A percentile compares a stretch with the other conserved stretches of the same genome.
Evolutionary conservation across 1,284 basidiomycete genomes (phyloP).

Genomic region (Pseudozyma tsukubaensis): DNA sequence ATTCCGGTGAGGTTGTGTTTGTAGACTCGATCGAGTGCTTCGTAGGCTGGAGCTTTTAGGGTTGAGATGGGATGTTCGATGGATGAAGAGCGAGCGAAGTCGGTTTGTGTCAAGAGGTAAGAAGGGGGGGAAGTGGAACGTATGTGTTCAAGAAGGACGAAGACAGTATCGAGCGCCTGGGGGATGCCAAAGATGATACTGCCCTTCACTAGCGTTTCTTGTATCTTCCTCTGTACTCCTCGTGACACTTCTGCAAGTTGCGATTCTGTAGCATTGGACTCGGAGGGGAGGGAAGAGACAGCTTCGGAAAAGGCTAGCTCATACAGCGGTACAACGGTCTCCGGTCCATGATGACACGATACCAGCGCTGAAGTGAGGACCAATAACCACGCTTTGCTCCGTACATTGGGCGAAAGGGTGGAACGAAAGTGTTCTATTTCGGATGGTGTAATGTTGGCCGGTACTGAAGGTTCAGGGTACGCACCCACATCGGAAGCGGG

Average conservation of each 20-base stretch:
- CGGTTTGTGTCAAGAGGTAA: background rate
- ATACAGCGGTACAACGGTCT: slow-evolving; percentile 19
- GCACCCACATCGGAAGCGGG: too few species aligned
- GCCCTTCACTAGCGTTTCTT: slow-evolving; percentile 30
- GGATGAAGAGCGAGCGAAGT: slow-evolving; percentile 4
- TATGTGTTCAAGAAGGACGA: slow-evolving; percentile 21
- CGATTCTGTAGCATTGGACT: background rate
- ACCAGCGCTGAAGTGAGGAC: slow-evolving; percentile 18
- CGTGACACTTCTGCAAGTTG: background rate
- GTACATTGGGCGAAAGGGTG: slow-evolving; percentile 6
- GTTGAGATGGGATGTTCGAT: slow-evolving; percentile 2
- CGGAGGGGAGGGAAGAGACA: background rate
- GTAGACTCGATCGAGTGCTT: slow-evolving; percentile 22
- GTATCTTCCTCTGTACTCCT: slow-evolving; percentile 16
- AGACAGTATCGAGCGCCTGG: slow-evolving; percentile 22
- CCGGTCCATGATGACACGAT: slow-evolving; percentile 21
- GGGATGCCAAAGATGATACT: slow-evolving; percentile 33
- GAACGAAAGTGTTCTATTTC: slow-evolving; percentile 13
- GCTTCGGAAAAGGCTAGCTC: slow-evolving; percentile 1
- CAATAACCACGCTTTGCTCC: slow-evolving; percentile 11
- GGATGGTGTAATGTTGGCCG: background rate
- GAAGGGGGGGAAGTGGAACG: background rate
- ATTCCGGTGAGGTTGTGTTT: slow-evolving; percentile 37
- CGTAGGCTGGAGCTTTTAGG: background rate
- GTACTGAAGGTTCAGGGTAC: background rate